Percentiles rank a stretch among this genome's conserved stretches.
Evolutionary conservation across 73 alveolate genomes (phyloP).

Genomic region (Strombidium stylifer): DNA sequence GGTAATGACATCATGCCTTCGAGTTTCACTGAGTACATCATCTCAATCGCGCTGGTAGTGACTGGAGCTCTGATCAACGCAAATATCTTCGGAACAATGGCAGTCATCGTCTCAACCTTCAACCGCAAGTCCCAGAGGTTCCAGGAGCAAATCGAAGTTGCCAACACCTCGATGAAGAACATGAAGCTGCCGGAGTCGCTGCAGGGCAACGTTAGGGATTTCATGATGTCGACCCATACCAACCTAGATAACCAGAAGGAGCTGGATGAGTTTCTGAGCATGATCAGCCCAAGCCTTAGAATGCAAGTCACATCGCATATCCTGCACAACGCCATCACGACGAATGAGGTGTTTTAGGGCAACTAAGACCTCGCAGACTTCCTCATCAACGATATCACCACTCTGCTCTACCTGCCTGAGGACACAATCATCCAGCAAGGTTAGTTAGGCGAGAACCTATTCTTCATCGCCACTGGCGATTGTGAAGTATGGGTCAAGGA

Average conservation of each 20-base stretch:
- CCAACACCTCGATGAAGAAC: conserved; percentile 52
- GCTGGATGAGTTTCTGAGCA: conserved; percentile 35
- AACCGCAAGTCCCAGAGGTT: conserved; percentile 42
- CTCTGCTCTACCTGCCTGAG: conserved; percentile 44
- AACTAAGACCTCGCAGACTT: conserved; percentile 22
- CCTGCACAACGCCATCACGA: conserved; percentile 34
- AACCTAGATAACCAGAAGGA: conserved; percentile 52
- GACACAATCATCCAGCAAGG: conserved; percentile 59
- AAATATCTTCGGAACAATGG: conserved; percentile 65
- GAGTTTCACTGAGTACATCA: background rate
- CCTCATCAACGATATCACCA: conserved; percentile 29
- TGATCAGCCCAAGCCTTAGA: conserved; percentile 42
- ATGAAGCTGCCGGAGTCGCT: conserved; percentile 30
- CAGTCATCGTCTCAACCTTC: conserved; percentile 51
- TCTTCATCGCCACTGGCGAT: conserved; percentile 45
- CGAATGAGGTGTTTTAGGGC: conserved; percentile 5
- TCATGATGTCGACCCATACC: conserved; percentile 15
- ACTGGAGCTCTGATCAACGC: conserved; percentile 60
- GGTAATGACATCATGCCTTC: conserved; percentile 62
- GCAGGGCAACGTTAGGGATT: conserved; percentile 24
- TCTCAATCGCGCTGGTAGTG: conserved; percentile 21
- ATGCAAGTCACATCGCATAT: conserved; percentile 46
- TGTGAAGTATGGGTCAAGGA: conserved; percentile 9
- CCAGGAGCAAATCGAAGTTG: conserved; percentile 54
- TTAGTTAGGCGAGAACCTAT: conserved; percentile 50